Conservation (phyloP, 2,329 filamentous ascomycete genomes). For the Fusarium sp. region DNA sequence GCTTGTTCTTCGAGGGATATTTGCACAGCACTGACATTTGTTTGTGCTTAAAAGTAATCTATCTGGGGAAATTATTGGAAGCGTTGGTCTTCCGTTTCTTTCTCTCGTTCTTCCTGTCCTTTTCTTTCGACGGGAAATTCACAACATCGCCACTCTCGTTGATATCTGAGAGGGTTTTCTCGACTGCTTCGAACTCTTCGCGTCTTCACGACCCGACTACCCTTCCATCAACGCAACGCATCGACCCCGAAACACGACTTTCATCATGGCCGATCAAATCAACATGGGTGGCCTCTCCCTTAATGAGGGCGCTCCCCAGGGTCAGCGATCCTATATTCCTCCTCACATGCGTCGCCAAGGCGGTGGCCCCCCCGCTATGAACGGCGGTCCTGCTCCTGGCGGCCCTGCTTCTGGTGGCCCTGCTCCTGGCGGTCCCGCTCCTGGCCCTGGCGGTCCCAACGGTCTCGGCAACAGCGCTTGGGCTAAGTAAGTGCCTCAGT, state of each 20-base stretch:
- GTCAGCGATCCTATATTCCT: slow-evolving; percentile 79
- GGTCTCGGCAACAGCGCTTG: slow-evolving; percentile 73
- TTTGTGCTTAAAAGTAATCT: slow-evolving; percentile 49
- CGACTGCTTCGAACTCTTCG: slow-evolving; percentile 34
- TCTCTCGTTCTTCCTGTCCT: slow-evolving; percentile 48
- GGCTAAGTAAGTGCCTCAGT: slow-evolving; percentile 63
- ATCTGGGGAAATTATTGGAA: slow-evolving; percentile 50
- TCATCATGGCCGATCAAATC: slow-evolving; percentile 83
- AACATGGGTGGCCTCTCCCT: slow-evolving; percentile 82
- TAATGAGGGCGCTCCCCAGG: slow-evolving; percentile 53
- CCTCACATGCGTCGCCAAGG: slow-evolving; percentile 75
- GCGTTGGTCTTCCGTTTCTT: slow-evolving; percentile 50
- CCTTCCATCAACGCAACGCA: slow-evolving; percentile 32
- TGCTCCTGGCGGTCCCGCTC: slow-evolving; percentile 13
- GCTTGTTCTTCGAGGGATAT: slow-evolving; percentile 56
- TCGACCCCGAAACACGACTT: slow-evolving; percentile 41
- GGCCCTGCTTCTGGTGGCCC: slow-evolving; percentile 29
- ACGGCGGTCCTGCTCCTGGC: slow-evolving; percentile 21
- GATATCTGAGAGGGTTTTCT: slow-evolving; percentile 44
- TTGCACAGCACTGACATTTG: slow-evolving; percentile 48
- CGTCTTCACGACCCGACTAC: slow-evolving; percentile 38
- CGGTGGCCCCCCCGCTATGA: slow-evolving; percentile 46
- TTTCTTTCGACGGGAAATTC: slow-evolving; percentile 46
- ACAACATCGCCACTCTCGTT: slow-evolving; percentile 41
- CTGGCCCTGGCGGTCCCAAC: slow-evolving; percentile 48